Percentiles rank a stretch among this genome's conserved stretches.
phyloP scores from a whole-genome alignment of 2,329 filamentous ascomycete genomes.

The Fusarium sp. region DNA sequence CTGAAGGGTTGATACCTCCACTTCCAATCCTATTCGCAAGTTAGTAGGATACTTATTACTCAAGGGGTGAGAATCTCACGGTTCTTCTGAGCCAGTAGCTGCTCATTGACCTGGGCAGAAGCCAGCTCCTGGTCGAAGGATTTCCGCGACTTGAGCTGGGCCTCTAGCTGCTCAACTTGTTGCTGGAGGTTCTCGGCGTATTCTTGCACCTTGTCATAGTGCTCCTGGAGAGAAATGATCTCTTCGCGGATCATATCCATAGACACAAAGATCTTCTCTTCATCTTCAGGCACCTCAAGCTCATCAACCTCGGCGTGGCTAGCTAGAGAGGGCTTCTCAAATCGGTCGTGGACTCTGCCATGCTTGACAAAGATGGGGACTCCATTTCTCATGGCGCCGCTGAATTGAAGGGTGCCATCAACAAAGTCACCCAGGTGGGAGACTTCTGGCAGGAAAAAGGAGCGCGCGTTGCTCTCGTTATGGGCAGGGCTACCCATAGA shows the following conservation, averaged over 20 bases:
- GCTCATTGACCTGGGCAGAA: slow-evolving; percentile 58
- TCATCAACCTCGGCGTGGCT: slow-evolving; percentile 63
- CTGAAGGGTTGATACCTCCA: slow-evolving; percentile 70
- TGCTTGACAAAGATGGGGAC: slow-evolving; percentile 68
- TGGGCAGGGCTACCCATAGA: slow-evolving; percentile 50
- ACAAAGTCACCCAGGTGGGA: slow-evolving; percentile 69
- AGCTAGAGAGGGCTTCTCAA: slow-evolving; percentile 47
- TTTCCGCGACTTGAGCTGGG: slow-evolving; percentile 61
- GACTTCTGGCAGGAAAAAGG: slow-evolving; percentile 67
- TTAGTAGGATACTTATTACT: neutral
- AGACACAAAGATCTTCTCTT: slow-evolving; percentile 69
- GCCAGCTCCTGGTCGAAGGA: slow-evolving; percentile 54
- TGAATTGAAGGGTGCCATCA: slow-evolving; percentile 65
- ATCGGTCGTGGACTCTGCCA: slow-evolving; percentile 61
- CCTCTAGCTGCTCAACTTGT: slow-evolving; percentile 63
- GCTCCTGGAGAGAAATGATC: slow-evolving; percentile 66
- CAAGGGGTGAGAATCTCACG: slow-evolving; percentile 58
- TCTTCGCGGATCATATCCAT: slow-evolving; percentile 72
- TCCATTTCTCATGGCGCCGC: slow-evolving; percentile 62
- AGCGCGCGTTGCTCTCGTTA: slow-evolving; percentile 59
- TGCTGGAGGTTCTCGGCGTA: slow-evolving; percentile 66
- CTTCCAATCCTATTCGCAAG: slow-evolving; percentile 62
- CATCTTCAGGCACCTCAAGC: slow-evolving; percentile 63
- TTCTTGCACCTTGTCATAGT: slow-evolving; percentile 66
- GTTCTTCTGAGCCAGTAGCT: slow-evolving; percentile 64